Percentiles rank a stretch among this genome's conserved stretches.
Evolutionary conservation across 169 alveolate species (phyloP).

Genomic region (Plasmodium sp.): DNA sequence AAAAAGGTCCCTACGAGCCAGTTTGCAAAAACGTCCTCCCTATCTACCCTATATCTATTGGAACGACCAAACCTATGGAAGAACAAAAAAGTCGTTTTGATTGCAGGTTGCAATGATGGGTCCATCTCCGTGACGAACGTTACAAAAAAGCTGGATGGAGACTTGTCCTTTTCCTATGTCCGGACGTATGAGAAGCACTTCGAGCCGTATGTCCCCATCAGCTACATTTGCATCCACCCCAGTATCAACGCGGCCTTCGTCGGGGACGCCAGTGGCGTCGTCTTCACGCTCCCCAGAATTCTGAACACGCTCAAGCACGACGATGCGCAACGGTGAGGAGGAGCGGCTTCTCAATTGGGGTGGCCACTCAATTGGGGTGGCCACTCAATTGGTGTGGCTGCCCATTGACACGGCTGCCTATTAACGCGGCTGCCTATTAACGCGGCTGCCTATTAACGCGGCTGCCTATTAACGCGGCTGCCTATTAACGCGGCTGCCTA

Average conservation of each 20-base stretch:
- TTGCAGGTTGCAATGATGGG: conserved; percentile 71
- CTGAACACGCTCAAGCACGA: conserved; percentile 24
- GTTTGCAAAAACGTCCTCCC: conserved; percentile 27
- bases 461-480: too few species aligned
- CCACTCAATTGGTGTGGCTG: too few species aligned
- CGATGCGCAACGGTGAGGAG: not conserved
- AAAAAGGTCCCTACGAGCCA: conserved; percentile 56
- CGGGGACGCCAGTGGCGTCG: conserved; percentile 75
- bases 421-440: too few species aligned
- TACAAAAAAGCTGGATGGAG: conserved; percentile 64
- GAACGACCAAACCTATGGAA: conserved; percentile 62
- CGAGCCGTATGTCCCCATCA: conserved; percentile 71
- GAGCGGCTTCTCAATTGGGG: not conserved
- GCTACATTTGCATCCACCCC: conserved; percentile 46
- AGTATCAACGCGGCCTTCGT: conserved; percentile 61
- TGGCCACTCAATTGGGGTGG: not conserved
- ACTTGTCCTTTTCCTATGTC: conserved; percentile 30
- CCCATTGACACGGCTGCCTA: too few species aligned
- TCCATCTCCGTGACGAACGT: conserved; percentile 60
- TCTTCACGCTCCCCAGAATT: conserved; percentile 63
- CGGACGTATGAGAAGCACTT: conserved; percentile 40
- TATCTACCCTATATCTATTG: conserved; percentile 45
- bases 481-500: too few species aligned
- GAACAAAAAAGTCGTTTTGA: conserved; percentile 12
- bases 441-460: not conserved